phyloP scores from a whole-genome alignment of 2,329 filamentous ascomycete genomes.

The Coniochaeta prunicola region DNA sequence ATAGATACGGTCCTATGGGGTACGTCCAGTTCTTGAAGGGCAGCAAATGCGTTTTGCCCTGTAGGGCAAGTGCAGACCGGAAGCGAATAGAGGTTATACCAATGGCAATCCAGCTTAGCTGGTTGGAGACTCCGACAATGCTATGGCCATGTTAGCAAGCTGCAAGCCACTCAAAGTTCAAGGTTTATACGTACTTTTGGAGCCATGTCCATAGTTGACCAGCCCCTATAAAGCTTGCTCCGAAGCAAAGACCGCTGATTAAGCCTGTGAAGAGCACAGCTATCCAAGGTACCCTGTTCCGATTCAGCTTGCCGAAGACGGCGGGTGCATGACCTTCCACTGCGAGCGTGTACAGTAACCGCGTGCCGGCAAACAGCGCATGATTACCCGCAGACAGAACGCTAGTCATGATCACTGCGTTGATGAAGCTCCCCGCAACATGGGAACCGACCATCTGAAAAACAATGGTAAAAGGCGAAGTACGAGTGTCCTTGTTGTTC shows the following conservation, averaged over 20 bases:
- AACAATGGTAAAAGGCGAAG: conserved; percentile 57
- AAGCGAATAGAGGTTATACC: conserved; percentile 59
- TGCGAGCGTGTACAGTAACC: conserved; percentile 50
- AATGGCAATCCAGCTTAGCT: conserved; percentile 59
- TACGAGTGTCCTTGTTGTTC: conserved; percentile 31
- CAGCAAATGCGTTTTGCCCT: conserved; percentile 53
- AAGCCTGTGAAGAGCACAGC: conserved; percentile 46
- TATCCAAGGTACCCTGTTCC: conserved; percentile 44
- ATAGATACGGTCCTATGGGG: conserved; percentile 51
- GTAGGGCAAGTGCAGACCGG: conserved; percentile 45
- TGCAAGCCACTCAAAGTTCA: conserved; percentile 8
- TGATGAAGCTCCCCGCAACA: conserved; percentile 50
- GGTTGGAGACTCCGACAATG: conserved; percentile 60
- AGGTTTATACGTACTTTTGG: conserved; percentile 44
- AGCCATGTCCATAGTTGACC: conserved; percentile 61
- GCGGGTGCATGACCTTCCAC: conserved; percentile 48
- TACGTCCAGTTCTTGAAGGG: conserved; percentile 64
- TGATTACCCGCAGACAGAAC: conserved; percentile 53
- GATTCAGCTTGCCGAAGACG: conserved; percentile 42
- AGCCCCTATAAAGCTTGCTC: conserved; percentile 57
- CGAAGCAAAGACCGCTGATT: conserved; percentile 53
- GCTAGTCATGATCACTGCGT: conserved; percentile 53
- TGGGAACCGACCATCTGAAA: conserved; percentile 50
- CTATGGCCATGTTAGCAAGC: conserved; percentile 17
- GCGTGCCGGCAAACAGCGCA: conserved; percentile 47